Evolutionary conservation across 139 green algal genomes (phyloP).

Genomic region (Chlorella sp.): DNA sequence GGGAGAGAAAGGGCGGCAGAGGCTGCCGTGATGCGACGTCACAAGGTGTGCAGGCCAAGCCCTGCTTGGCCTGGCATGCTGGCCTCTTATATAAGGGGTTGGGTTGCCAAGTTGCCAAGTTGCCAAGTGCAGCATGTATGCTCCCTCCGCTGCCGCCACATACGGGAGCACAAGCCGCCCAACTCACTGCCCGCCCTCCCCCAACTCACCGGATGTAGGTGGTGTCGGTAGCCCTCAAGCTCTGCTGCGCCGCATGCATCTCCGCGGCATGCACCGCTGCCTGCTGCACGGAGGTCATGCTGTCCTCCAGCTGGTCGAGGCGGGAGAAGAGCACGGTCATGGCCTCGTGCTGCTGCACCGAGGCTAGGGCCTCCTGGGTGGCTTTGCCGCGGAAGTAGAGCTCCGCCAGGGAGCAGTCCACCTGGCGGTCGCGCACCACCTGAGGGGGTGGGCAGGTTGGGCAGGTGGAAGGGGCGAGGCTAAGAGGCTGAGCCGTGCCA

Average conservation of each 20-base stretch:
- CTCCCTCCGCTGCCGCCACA: too few species aligned
- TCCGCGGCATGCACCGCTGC: conserved; percentile 28
- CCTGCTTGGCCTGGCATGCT: too few species aligned
- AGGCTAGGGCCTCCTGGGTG: conserved; percentile 27
- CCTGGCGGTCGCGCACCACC: conserved; percentile 18
- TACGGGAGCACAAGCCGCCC: too few species aligned
- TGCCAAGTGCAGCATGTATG: too few species aligned
- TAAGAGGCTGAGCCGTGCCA: too few species aligned
- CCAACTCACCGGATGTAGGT: conserved; percentile 45
- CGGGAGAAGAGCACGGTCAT: conserved; percentile 54
- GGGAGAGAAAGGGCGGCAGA: too few species aligned
- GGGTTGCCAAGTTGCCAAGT: too few species aligned
- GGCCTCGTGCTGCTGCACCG: conserved; percentile 40
- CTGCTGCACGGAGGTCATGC: conserved; percentile 51
- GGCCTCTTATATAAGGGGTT: too few species aligned
- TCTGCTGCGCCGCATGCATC: conserved; percentile 49
- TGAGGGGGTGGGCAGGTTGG: not conserved
- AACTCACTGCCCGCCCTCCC: not conserved
- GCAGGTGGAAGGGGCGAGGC: not conserved
- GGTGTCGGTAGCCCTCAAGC: conserved; percentile 42
- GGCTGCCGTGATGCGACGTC: too few species aligned
- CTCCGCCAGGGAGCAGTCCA: conserved; percentile 69
- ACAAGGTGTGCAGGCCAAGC: too few species aligned
- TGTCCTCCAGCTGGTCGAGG: conserved; percentile 69
- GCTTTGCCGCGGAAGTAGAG: conserved; percentile 44